phyloP scores from a whole-genome alignment of 2,329 filamentous ascomycete genomes.

The Mycosphaerella sp. region DNA sequence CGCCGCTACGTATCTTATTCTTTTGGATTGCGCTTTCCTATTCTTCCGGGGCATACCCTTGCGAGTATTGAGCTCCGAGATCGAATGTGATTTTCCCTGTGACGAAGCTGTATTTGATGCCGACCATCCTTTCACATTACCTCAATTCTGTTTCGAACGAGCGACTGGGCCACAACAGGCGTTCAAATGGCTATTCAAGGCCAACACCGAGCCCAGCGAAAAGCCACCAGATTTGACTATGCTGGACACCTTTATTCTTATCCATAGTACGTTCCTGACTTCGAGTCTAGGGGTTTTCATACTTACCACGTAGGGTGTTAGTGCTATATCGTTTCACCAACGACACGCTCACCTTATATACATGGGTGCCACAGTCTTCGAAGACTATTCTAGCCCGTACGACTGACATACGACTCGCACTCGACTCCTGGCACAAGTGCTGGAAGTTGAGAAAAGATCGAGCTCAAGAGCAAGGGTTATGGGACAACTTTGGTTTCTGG shows the following conservation, averaged over 20 bases:
- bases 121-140: constrained; percentile 13
- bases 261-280: constrained; percentile 5
- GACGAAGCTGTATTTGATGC: constrained; percentile 10
- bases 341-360: constrained; percentile 2
- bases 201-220: neutral
- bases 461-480: constrained; percentile 2
- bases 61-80: constrained; percentile 10
- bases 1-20: constrained; percentile 6
- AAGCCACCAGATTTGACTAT: constrained; percentile 8
- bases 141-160: constrained; percentile 11
- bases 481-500: constrained; percentile 13
- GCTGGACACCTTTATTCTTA: constrained; percentile 18
- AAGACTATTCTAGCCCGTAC: neutral
- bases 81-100: constrained; percentile 13
- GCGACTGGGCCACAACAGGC: constrained; percentile 1
- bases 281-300: neutral
- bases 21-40: constrained; percentile 16
- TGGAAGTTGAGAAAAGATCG: constrained; percentile 9
- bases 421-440: constrained; percentile 14
- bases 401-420: constrained; percentile 1
- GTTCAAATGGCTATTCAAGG: constrained; percentile 5
- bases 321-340: constrained; percentile 13
- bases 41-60: constrained; percentile 15
- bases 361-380: neutral
- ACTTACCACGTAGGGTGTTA: neutral